These are phyloP conservation scores for Agastache rugosa DNA, from an alignment of 257 asterid genomes.

Conservation along the genomic window DNA sequence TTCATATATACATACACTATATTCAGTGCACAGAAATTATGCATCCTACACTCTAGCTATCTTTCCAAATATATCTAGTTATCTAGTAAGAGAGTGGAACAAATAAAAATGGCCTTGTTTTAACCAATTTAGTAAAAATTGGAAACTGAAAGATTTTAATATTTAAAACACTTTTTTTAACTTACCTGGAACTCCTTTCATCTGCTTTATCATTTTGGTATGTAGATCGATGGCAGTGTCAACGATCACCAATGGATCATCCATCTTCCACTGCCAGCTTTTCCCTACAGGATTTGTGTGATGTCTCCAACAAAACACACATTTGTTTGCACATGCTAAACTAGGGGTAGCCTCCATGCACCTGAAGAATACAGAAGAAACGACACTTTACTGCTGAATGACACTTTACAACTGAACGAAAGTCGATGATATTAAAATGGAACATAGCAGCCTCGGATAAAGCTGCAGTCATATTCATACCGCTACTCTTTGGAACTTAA, in stretches of 20 bases:
- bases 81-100: slow-evolving; percentile 7
- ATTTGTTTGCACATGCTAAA: slow-evolving; percentile 98
- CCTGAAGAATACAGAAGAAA: slow-evolving; percentile 48
- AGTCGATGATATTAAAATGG: not conserved
- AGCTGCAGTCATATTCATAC: not conserved
- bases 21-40: slow-evolving; percentile 1
- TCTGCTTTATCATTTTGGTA: slow-evolving; percentile 90
- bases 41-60: slow-evolving; percentile 2
- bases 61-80: not conserved
- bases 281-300: slow-evolving; percentile 97
- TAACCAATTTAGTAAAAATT: not conserved
- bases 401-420: not conserved
- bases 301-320: slow-evolving; percentile 99
- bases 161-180: slow-evolving; percentile 5
- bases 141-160: slow-evolving; percentile 21
- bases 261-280: slow-evolving; percentile 99
- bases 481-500: slow-evolving; percentile 1
- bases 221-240: slow-evolving; percentile 87
- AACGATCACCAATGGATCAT: slow-evolving; percentile 86
- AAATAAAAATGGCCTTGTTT: not conserved
- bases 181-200: slow-evolving; percentile 99
- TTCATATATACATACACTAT: not conserved
- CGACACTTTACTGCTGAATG: not conserved
- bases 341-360: slow-evolving; percentile 99
- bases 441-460: not conserved